Conservation (phyloP, 305 asterid species). For the Withania somnifera region DNA sequence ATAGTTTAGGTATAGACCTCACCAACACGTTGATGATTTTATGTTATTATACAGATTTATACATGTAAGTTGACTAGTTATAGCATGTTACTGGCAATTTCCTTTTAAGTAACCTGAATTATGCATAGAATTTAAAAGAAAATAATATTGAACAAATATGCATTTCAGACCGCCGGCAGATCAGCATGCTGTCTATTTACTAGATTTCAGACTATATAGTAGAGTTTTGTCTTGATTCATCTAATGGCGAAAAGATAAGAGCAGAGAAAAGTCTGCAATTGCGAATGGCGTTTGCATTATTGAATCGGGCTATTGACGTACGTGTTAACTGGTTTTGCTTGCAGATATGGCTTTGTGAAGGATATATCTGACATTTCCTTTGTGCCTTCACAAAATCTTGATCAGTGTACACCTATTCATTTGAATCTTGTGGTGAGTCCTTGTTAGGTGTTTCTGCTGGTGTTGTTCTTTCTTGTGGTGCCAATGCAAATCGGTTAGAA, state of each 20-base stretch:
- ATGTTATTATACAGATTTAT: background rate
- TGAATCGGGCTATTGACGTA: background rate
- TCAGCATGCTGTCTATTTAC: background rate
- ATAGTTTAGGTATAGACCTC: background rate
- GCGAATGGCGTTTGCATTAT: background rate
- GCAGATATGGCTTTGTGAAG: constrained; percentile 61
- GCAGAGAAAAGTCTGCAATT: background rate
- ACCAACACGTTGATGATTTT: background rate
- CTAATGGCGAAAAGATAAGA: background rate
- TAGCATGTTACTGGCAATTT: background rate
- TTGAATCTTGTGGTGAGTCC: constrained; percentile 76
- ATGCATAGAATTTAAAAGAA: background rate
- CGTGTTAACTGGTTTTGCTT: background rate
- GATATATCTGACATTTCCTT: constrained; percentile 35
- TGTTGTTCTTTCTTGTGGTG: background rate
- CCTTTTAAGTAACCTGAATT: background rate
- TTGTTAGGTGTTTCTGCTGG: background rate
- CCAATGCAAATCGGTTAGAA: background rate
- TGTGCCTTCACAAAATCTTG: constrained; percentile 39
- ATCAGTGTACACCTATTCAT: constrained; percentile 73
- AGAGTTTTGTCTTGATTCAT: background rate
- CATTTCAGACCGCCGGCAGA: background rate
- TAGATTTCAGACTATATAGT: background rate
- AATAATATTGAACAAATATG: background rate
- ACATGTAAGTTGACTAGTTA: background rate